Evolutionary conservation across 2,329 filamentous ascomycete species (phyloP), one percentile per base, ranked within the genome.

Genomic region (Leptographium procerum): DNA sequence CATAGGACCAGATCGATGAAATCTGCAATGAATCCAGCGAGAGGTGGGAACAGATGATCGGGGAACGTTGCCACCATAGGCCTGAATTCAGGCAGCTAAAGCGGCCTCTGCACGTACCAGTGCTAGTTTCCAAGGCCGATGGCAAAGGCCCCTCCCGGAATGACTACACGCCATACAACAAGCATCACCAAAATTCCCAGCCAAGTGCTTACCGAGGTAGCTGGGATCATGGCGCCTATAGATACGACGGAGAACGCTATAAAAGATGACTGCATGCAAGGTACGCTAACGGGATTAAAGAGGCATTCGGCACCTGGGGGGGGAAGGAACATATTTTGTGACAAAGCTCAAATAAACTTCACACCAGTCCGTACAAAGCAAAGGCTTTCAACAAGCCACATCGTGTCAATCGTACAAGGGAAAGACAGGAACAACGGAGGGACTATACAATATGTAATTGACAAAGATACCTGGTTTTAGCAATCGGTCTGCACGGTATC

Each of bases 1-100:
- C 29, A 45, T 16, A 83, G 81, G 80, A 83, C 69, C 81, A 84
- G 73, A 83, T 84, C 62, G 79, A 84, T 65, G 81, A 84, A 64
- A 82, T 84, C 58, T 84, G 81, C 68, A 69, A 73, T 61, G 83
- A 83, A 67, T 83, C 80, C 40, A 80, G 75, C 61, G 77, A 82
- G 57, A 71, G 80, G 61, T 84, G 79, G 79, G 78, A 83, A 62
- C 78, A 83, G 67, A 77, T 77, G 19, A 78, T 77, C 16, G 13
- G 8, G 31, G 78, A 78, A 47, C 75, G 75, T 62, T 70, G 55
- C 65, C 16, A 73, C 29, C 11, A 9, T 5, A 43, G 52, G 52
- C 52, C 19, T 4, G 52, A 43, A 19, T 19, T 34, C 1, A 16
- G 29, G 24, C 7, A 43, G 55, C 70, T 83, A 59, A 83, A 83